Evolutionary conservation across 1,284 basidiomycete genomes (phyloP), one percentile per base, ranked within the genome.

Genomic region (Apiotrichum brassicae): DNA sequence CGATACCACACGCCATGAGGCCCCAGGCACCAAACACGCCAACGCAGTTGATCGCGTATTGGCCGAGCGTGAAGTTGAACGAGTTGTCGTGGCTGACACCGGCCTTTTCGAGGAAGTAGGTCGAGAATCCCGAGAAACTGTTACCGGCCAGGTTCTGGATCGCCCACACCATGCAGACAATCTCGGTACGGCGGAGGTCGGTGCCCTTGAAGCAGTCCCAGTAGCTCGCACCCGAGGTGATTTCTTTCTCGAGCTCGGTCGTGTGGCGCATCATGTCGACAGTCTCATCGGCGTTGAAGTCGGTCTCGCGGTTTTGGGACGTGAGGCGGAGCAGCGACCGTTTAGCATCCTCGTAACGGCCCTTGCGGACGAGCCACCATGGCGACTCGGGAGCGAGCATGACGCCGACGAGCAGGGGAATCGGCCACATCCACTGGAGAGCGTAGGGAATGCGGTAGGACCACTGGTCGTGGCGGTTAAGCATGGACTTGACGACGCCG

Each of bases 131-230:
- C 8, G 56, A 57, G 53, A 65, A 65, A 1, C 62, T 59, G 56
- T 72, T 69, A 24, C 70, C 70, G 6, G 62, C 57, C 18, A 69
- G 57, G 50, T 72, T 71, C 53, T 72, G 70, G 41, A 68, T 68
- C 6, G 65, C 64, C 66, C 65, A 70, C 52, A 33, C 65, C 56
- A 58, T 58, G 53, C 63, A 65, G n/a, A 69, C 66, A 42, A 73
- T 71, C 50, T 73, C 71, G 32, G 70, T 71, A 24, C 71, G 59
- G 22, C 71, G 62, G 5, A 62, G 56, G 50, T 73, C 59, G 35
- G 58, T 55, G 14, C 70, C 73, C 46, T 65, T 64, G 72, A 78
- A 76, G 64, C 76, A 77, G 58, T 77, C 75, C 19, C 61, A 49
- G 63, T 76, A 77, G n/a, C 60, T 62, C 4, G 70, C 35, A 3